Conservation (phyloP, 352 stramenopile genomes). For the Phytophthora palmivora region DNA sequence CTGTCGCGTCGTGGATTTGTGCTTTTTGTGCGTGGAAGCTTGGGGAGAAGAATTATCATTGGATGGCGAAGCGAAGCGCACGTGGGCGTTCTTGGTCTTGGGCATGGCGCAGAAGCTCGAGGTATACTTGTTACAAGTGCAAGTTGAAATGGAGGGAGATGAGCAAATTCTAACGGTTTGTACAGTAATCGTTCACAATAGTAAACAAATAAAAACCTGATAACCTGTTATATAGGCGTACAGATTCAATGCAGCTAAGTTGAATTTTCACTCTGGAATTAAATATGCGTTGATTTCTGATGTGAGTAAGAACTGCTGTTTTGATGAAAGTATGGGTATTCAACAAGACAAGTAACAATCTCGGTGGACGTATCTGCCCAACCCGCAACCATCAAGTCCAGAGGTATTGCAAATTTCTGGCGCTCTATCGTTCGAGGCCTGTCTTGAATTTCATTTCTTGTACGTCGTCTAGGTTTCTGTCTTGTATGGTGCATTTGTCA, state of each 20-base stretch:
- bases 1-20: constrained; percentile 14
- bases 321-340: too few relatives aligned
- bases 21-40: constrained; percentile 9
- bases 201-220: background rate
- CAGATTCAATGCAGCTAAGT: too few relatives aligned
- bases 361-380: constrained; percentile 9
- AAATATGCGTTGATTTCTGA: too few relatives aligned
- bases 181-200: constrained; percentile 1
- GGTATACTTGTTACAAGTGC: background rate
- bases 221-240: background rate
- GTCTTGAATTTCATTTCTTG: constrained; percentile 8
- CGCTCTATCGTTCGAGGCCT: constrained; percentile 10
- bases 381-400: too few relatives aligned
- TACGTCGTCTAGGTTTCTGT: constrained; percentile 7
- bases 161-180: constrained; percentile 2
- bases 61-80: constrained; percentile 35
- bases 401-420: constrained; percentile 17
- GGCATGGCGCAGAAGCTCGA: constrained; percentile 1
- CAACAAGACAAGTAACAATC: background rate
- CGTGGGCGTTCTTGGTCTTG: constrained; percentile 34
- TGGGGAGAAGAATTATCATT: constrained; percentile 14
- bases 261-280: too few relatives aligned
- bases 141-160: constrained; percentile 22
- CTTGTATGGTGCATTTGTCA: constrained; percentile 20
- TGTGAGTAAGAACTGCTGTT: too few relatives aligned